Conservation (phyloP, 2,329 filamentous ascomycete species). For the Pseudocercospora macadamiae region DNA sequence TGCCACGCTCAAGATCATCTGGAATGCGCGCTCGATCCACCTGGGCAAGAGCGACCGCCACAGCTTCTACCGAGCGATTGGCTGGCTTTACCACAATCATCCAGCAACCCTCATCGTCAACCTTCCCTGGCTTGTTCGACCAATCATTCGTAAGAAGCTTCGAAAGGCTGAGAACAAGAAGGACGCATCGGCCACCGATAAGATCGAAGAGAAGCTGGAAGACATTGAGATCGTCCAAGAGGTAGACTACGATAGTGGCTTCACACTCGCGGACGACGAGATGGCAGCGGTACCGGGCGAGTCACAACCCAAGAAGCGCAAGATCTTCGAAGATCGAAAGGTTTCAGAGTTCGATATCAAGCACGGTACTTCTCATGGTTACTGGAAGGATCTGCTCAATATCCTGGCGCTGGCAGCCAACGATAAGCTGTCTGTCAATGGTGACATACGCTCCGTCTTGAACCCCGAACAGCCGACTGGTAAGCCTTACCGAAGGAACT, state of each 20-base stretch:
- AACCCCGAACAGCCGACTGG: conserved; percentile 27
- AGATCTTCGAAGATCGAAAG: conserved; percentile 20
- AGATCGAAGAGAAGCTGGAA: conserved; percentile 33
- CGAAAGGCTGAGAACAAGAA: conserved; percentile 34
- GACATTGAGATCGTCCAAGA: conserved; percentile 49
- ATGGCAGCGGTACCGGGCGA: conserved; percentile 11
- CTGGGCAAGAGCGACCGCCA: conserved; percentile 57
- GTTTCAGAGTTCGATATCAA: conserved; percentile 34
- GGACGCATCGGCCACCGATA: conserved; percentile 26
- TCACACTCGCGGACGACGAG: conserved; percentile 28
- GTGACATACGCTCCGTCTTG: conserved; percentile 40
- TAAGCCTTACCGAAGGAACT: conserved; percentile 26
- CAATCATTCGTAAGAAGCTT: conserved; percentile 59
- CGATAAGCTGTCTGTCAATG: conserved; percentile 48
- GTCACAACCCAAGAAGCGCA: conserved; percentile 25
- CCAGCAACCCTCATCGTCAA: conserved; percentile 59
- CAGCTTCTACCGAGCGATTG: conserved; percentile 48
- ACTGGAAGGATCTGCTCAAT: conserved; percentile 66
- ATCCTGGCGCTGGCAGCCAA: conserved; percentile 58
- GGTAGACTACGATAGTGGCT: conserved; percentile 29
- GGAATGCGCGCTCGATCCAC: conserved; percentile 64
- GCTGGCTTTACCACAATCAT: conserved; percentile 60
- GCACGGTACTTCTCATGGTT: conserved; percentile 57
- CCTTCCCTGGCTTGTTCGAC: conserved; percentile 59
- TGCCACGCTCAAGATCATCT: conserved; percentile 61